Evolutionary conservation across 1,284 basidiomycete species (phyloP).

Genomic region (Cystobasidium pallidum): DNA sequence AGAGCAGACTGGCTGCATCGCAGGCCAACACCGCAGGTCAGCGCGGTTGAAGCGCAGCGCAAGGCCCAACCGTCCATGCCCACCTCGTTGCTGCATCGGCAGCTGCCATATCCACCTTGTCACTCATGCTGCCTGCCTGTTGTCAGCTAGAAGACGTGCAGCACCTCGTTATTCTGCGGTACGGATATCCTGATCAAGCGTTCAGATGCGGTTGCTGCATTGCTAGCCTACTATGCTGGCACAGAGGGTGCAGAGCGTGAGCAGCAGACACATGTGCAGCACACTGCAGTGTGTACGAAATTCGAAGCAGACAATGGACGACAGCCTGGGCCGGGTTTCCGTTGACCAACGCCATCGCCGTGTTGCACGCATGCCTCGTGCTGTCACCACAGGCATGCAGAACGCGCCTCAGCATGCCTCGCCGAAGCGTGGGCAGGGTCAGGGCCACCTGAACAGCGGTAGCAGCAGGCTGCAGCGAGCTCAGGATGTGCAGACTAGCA

Average conservation of each 20-base stretch:
- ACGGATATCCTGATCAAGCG: background rate
- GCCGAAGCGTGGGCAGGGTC: background rate
- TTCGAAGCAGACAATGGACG: too few relatives aligned
- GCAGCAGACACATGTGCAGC: too few relatives aligned
- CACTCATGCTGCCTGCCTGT: slow-evolving; percentile 16
- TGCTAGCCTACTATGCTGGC: too few relatives aligned
- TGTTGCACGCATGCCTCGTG: background rate
- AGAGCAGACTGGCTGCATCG: slow-evolving; percentile 36
- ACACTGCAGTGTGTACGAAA: background rate
- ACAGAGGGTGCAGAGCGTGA: too few relatives aligned
- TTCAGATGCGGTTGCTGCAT: background rate
- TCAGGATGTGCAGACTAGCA: too few relatives aligned
- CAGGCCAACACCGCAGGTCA: background rate
- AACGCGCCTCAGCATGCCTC: slow-evolving; percentile 6
- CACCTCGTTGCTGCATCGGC: slow-evolving; percentile 33
- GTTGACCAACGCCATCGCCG: background rate
- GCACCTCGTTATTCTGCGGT: background rate
- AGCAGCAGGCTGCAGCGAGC: too few relatives aligned
- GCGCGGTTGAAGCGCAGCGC: background rate
- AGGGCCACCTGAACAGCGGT: background rate
- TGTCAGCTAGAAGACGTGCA: background rate
- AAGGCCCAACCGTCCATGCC: background rate
- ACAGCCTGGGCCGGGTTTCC: too few relatives aligned
- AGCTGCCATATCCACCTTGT: slow-evolving; percentile 19
- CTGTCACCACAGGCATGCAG: slow-evolving; percentile 11